Evolutionary conservation across 805 yeast genomes (phyloP).

Genomic region (Candida khao-thaluensis): DNA sequence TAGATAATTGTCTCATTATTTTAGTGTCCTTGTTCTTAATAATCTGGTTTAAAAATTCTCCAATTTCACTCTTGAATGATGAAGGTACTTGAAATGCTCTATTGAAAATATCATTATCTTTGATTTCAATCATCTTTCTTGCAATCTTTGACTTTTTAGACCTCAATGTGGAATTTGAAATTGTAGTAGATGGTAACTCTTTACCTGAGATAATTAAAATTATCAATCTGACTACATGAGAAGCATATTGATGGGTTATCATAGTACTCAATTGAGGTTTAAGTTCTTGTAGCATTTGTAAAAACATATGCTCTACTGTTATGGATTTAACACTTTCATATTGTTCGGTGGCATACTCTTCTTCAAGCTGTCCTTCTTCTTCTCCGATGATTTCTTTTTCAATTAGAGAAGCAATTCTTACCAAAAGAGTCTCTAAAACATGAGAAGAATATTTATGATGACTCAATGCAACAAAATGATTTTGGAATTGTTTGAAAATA

Average conservation of each 20-base stretch:
- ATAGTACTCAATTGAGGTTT: constrained; percentile 57
- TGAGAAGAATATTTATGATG: constrained; percentile 93
- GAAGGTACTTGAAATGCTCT: constrained; percentile 67
- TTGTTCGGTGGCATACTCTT: constrained; percentile 31
- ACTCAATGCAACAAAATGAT: constrained; percentile 73
- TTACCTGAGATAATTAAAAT: constrained; percentile 74
- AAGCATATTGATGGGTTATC: constrained; percentile 76
- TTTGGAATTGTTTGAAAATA: constrained; percentile 64
- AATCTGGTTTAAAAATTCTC: constrained; percentile 45
- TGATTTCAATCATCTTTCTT: constrained; percentile 87
- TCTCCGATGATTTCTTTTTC: constrained; percentile 64
- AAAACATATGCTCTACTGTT: constrained; percentile 65
- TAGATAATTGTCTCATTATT: constrained; percentile 65
- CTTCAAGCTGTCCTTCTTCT: constrained; percentile 25
- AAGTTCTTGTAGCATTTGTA: constrained; percentile 65
- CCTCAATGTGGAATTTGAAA: constrained; percentile 69
- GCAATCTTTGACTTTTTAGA: constrained; percentile 85
- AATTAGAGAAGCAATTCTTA: constrained; percentile 68
- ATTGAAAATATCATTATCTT: constrained; percentile 71
- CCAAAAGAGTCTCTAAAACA: constrained; percentile 82
- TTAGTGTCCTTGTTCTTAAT: constrained; percentile 34
- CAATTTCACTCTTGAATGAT: constrained; percentile 61
- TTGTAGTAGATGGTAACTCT: constrained; percentile 69
- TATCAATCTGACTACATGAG: constrained; percentile 78
- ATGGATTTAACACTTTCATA: constrained; percentile 36